phyloP scores from a whole-genome alignment of 2,329 filamentous ascomycete species.

The Sphaerulina musiva region DNA sequence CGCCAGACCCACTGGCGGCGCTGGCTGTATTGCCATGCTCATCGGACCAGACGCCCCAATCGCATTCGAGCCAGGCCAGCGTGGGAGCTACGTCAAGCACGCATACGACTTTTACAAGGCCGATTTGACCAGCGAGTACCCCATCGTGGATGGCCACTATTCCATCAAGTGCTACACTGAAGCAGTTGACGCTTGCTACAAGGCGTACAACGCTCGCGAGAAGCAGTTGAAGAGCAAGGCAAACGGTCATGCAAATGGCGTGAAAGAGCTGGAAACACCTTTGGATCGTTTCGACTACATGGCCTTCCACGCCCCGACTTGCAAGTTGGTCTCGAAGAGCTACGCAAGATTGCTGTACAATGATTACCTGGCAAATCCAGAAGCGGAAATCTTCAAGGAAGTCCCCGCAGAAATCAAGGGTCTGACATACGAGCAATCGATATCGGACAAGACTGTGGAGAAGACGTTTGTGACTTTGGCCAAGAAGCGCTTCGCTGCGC shows the following conservation, averaged over 20 bases:
- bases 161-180: slow-evolving; percentile 50
- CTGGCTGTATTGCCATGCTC: slow-evolving; percentile 50
- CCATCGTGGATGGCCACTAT: slow-evolving; percentile 48
- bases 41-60: slow-evolving; percentile 47
- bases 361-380: slow-evolving; percentile 44
- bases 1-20: slow-evolving; percentile 48
- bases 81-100: slow-evolving; percentile 47
- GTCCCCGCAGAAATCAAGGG: slow-evolving; percentile 45
- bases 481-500: slow-evolving; percentile 47
- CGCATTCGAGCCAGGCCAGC: slow-evolving; percentile 45
- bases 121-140: slow-evolving; percentile 49
- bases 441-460: slow-evolving; percentile 48
- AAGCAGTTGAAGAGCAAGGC: slow-evolving; percentile 40
- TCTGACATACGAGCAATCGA: slow-evolving; percentile 42
- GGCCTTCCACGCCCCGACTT: slow-evolving; percentile 50
- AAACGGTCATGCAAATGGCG: slow-evolving; percentile 39
- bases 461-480: slow-evolving; percentile 48
- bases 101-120: slow-evolving; percentile 53
- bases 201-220: slow-evolving; percentile 48
- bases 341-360: slow-evolving; percentile 50
- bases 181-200: slow-evolving; percentile 49
- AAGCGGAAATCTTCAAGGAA: slow-evolving; percentile 45
- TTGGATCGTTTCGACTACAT: slow-evolving; percentile 51
- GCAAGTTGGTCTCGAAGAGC: slow-evolving; percentile 51
- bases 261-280: slow-evolving; percentile 39